Evolutionary conservation across 2,329 filamentous ascomycete species (phyloP), one percentile per base, ranked within the genome.

Genomic region (Gremmenia infestans): DNA sequence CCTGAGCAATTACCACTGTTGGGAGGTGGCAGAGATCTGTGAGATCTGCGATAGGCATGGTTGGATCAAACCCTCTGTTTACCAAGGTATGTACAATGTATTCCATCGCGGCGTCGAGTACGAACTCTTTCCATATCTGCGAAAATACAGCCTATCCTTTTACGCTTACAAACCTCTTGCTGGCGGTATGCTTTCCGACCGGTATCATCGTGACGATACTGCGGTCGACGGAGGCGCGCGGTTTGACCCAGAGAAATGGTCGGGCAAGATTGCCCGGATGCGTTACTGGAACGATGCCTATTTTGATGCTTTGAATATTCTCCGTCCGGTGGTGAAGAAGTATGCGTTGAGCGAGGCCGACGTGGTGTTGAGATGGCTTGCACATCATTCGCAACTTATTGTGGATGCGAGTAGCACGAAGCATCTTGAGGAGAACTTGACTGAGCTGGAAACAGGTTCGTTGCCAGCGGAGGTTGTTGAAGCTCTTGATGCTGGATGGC

Each of bases 401-500:
- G 77, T 86, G 50, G 83, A 83, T 37, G 76, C 82, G 50, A 83
- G 80, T 54, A 82, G 76, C 63, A 71, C 79, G 48, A 73, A 75
- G 51, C 82, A 87, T 71, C 73, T 86, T 36, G 75, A 79, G 64
- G 72, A 76, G 60, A 86, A 86, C 68, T 72, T 86, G 52, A 72
- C 78, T 55, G 73, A 78, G 59, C 68, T 86, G 32, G 81, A 85
- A 68, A 83, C 83, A 80, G 87, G 89, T 0, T 88, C 89, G 1
- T 73, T 95, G 60, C 89, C 89, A 0, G 82, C 88, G 12, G 88
- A 91, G 25, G 86, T 95, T 15, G 79, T 95, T 9, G 72, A 85
- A 68, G 85, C 81, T 12, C 74, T 96, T 56, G 89, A 96, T 63
- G 76, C 89, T 71, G 90, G 88, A 3, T 96, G 91, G 91, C 61